A percentile compares a stretch with the other conserved stretches of the same genome.
Conservation (phyloP, 2,329 filamentous ascomycete species). For the Ampelomyces quisqualis region DNA sequence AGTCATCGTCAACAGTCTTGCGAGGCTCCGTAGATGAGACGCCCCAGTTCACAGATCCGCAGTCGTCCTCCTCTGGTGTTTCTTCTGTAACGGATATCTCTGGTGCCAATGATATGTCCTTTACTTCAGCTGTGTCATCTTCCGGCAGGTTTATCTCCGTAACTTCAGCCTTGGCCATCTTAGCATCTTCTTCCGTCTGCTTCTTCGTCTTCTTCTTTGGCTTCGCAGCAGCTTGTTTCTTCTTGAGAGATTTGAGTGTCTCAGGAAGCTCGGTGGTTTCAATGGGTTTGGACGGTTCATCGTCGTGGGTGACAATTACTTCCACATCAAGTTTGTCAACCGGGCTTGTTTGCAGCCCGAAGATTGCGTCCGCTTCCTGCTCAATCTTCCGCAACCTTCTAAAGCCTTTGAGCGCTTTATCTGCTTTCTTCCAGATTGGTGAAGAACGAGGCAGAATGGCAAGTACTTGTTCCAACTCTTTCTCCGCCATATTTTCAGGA, state of each 20-base stretch:
- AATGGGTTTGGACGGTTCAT: conserved; percentile 44
- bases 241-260: conserved; percentile 24
- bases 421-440: conserved; percentile 74
- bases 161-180: conserved; percentile 38
- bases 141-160: conserved; percentile 55
- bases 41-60: conserved; percentile 59
- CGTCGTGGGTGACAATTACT: conserved; percentile 46
- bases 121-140: conserved; percentile 33
- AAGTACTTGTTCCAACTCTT: conserved; percentile 58
- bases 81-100: conserved; percentile 36
- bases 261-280: conserved; percentile 41
- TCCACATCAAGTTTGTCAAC: conserved; percentile 47
- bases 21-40: conserved; percentile 61
- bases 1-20: conserved; percentile 67
- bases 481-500: conserved; percentile 70
- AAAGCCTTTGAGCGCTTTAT: conserved; percentile 56
- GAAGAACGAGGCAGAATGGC: conserved; percentile 56
- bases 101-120: conserved; percentile 24
- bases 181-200: conserved; percentile 62
- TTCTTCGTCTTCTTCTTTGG: conserved; percentile 79
- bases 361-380: conserved; percentile 78
- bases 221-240: conserved; percentile 49
- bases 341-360: conserved; percentile 48
- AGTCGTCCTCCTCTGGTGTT: conserved; percentile 41
- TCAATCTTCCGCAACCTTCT: conserved; percentile 73